phyloP scores from a whole-genome alignment of 140 eudicot genomes.

The Anethum foeniculum region DNA sequence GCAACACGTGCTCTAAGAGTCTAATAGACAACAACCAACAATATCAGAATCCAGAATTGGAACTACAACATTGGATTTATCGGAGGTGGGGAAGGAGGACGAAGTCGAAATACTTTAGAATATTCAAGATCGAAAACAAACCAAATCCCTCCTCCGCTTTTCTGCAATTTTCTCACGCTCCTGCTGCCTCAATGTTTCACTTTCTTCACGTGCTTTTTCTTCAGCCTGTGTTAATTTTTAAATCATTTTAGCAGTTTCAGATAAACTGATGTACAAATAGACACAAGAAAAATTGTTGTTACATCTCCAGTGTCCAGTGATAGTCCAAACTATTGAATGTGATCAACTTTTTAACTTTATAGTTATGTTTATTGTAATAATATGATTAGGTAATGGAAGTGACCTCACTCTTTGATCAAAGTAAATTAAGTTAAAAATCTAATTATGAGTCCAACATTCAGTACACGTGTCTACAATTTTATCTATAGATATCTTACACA shows the following conservation, averaged over 20 bases:
- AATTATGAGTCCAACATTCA: background rate
- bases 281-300: background rate
- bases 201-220: conserved; percentile 94
- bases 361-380: background rate
- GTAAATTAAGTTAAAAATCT: background rate
- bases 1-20: conserved; percentile 88
- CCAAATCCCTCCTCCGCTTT: conserved; percentile 87
- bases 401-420: background rate
- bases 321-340: background rate
- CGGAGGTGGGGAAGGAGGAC: background rate
- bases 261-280: background rate
- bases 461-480: background rate
- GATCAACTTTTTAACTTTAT: background rate
- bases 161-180: conserved; percentile 94
- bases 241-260: conserved; percentile 2
- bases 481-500: background rate
- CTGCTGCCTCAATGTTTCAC: conserved; percentile 81
- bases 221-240: conserved; percentile 47
- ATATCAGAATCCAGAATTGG: background rate
- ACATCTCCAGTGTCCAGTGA: background rate
- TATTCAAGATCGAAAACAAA: conserved; percentile 19
- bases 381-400: background rate
- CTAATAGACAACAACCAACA: conserved; percentile 26
- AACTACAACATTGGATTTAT: background rate
- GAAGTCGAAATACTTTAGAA: background rate